Evolutionary conservation across 164 flowering plant species (phyloP).

Genomic region (Hamamelis virginiana): DNA sequence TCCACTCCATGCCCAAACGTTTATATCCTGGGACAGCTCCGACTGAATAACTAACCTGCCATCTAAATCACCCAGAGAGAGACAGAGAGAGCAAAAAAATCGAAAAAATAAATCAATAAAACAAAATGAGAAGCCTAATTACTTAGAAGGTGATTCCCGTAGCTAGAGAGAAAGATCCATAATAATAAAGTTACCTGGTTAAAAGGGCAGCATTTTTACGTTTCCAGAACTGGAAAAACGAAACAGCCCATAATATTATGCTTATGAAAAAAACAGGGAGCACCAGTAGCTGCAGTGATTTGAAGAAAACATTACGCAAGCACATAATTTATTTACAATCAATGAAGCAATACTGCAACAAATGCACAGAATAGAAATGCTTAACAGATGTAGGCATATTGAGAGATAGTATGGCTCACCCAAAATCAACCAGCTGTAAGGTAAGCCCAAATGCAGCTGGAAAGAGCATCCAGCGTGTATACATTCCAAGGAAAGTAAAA

Average conservation of each 20-base stretch:
- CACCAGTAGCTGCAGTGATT: constrained; percentile 62
- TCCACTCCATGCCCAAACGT: constrained; percentile 37
- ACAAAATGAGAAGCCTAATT: background rate
- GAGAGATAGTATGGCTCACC: constrained; percentile 39
- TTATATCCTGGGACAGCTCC: constrained; percentile 43
- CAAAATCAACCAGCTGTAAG: constrained; percentile 71
- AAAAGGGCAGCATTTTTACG: constrained; percentile 85
- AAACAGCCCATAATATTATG: constrained; percentile 74
- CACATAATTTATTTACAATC: background rate
- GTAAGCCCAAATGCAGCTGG: constrained; percentile 75
- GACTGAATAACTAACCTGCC: constrained; percentile 55
- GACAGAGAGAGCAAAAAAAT: background rate
- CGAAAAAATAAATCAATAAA: background rate
- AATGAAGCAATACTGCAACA: background rate
- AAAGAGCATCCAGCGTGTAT: constrained; percentile 83
- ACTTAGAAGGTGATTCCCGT: background rate
- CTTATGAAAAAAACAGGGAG: constrained; percentile 76
- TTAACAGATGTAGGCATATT: background rate
- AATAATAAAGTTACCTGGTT: constrained; percentile 53
- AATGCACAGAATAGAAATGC: background rate
- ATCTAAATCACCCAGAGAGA: constrained; percentile 37
- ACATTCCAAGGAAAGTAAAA: constrained; percentile 94
- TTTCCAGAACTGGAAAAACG: constrained; percentile 94
- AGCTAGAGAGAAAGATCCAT: background rate
- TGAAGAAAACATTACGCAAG: constrained; percentile 26